Percentiles rank a stretch among this genome's conserved stretches.
Conservation (phyloP, 805 yeast species). For the Sugiyamaella boreocaroliniensis region DNA sequence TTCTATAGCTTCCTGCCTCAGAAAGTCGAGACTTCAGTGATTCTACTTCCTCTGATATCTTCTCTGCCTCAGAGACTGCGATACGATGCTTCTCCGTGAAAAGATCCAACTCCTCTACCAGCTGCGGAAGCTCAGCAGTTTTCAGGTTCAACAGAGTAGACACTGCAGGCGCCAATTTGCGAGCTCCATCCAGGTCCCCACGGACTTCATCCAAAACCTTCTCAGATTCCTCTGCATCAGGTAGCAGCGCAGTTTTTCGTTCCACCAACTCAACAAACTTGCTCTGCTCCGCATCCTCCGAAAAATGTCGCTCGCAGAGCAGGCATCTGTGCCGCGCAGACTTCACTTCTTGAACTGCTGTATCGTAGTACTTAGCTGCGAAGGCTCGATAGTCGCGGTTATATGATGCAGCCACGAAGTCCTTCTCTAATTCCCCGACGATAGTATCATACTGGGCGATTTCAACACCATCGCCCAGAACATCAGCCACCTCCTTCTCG, state of each 20-base stretch:
- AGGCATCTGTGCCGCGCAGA: constrained; percentile 45
- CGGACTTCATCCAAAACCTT: constrained; percentile 25
- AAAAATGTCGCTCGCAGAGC: constrained; percentile 65
- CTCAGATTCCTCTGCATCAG: constrained; percentile 31
- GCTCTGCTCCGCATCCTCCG: constrained; percentile 28
- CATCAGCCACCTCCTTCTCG: constrained; percentile 10
- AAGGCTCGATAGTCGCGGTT: constrained; percentile 63
- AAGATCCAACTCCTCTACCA: not conserved
- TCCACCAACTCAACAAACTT: constrained; percentile 21
- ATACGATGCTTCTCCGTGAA: constrained; percentile 13
- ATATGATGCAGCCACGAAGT: constrained; percentile 51
- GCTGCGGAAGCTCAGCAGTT: constrained; percentile 14
- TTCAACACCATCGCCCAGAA: constrained; percentile 36
- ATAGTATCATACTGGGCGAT: constrained; percentile 46
- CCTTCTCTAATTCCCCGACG: constrained; percentile 52
- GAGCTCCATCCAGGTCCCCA: constrained; percentile 11
- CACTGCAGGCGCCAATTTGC: constrained; percentile 8
- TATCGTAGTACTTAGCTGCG: constrained; percentile 59
- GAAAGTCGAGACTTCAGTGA: constrained; percentile 14
- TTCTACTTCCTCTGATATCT: not conserved
- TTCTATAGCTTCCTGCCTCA: constrained; percentile 26
- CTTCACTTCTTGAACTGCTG: constrained; percentile 61
- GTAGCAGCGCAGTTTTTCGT: constrained; percentile 30
- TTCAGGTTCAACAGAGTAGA: constrained; percentile 8
- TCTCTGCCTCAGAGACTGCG: constrained; percentile 23